phyloP scores from a whole-genome alignment of 805 yeast species.

The Teunomyces kruisii region DNA sequence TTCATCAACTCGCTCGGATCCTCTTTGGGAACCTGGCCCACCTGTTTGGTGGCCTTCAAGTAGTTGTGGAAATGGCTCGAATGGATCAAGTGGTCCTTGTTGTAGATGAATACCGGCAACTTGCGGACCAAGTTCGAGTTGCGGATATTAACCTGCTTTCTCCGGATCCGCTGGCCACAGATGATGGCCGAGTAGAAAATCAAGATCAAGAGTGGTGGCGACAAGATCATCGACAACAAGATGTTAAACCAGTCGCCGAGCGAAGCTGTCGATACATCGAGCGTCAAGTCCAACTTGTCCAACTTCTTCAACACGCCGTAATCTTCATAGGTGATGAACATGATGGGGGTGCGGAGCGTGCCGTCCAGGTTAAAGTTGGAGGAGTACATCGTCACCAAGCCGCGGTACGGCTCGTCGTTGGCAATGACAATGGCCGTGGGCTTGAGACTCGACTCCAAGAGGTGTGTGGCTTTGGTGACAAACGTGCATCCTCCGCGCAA shows the following conservation, averaged over 20 bases:
- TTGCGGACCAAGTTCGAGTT: constrained; percentile 34
- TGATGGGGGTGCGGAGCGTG: constrained; percentile 44
- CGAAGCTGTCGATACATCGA: constrained; percentile 31
- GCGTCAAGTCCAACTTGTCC: constrained; percentile 6
- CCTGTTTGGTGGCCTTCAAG: constrained; percentile 24
- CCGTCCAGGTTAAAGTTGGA: constrained; percentile 41
- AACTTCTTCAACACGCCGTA: constrained; percentile 19
- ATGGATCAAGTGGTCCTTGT: constrained; percentile 33
- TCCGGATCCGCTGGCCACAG: constrained; percentile 26
- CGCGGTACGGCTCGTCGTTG: constrained; percentile 46
- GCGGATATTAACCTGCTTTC: constrained; percentile 22
- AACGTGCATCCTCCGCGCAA: constrained; percentile 39
- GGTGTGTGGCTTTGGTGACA: constrained; percentile 47
- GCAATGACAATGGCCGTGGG: constrained; percentile 59
- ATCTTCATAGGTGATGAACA: constrained; percentile 50
- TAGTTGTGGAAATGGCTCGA: constrained; percentile 26
- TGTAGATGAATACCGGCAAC: constrained; percentile 40
- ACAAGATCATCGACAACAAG: constrained; percentile 40
- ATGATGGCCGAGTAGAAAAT: constrained; percentile 32
- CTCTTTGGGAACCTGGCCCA: neutral
- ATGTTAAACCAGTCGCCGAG: constrained; percentile 39
- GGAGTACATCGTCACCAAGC: constrained; percentile 57
- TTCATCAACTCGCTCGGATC: neutral
- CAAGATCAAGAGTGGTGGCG: constrained; percentile 42
- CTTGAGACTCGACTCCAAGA: constrained; percentile 30